Conservation (phyloP, 2,329 filamentous ascomycete genomes). For the Alternaria brassicae region DNA sequence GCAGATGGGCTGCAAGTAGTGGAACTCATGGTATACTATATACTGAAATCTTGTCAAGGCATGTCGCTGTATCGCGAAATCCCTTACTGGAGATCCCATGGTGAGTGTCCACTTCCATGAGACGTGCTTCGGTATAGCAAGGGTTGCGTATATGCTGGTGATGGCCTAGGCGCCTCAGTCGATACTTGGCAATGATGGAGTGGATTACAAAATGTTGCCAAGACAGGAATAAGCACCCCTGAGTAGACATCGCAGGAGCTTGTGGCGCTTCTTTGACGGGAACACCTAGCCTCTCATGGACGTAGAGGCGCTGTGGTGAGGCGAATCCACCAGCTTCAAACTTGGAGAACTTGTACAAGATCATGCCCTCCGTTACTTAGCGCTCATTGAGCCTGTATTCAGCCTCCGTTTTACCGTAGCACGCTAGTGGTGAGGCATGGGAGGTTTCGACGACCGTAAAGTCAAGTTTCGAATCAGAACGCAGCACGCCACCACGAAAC, state of each 20-base stretch:
- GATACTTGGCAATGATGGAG: slow-evolving; percentile 14
- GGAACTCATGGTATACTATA: slow-evolving; percentile 20
- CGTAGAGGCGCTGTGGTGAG: slow-evolving; percentile 19
- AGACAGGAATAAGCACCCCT: slow-evolving; percentile 13
- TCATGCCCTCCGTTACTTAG: slow-evolving; percentile 8
- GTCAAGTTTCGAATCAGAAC: slow-evolving; percentile 35
- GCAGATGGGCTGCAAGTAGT: slow-evolving; percentile 1
- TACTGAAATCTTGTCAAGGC: slow-evolving; percentile 12
- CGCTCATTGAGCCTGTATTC: slow-evolving; percentile 3
- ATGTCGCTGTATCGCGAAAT: slow-evolving; percentile 1
- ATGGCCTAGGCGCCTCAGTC: slow-evolving; percentile 20
- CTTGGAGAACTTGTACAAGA: slow-evolving; percentile 12
- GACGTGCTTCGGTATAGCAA: slow-evolving; percentile 25
- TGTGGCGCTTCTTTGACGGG: slow-evolving; percentile 1
- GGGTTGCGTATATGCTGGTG: slow-evolving; percentile 13
- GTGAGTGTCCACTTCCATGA: slow-evolving; percentile 33
- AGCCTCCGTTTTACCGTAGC: slow-evolving; percentile 2
- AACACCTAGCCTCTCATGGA: slow-evolving; percentile 18
- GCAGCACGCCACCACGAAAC: slow-evolving; percentile 32
- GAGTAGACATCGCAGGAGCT: slow-evolving; percentile 12
- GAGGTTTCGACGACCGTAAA: slow-evolving; percentile 28
- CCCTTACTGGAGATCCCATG: slow-evolving; percentile 17
- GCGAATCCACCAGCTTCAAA: slow-evolving; percentile 32
- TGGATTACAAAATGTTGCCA: slow-evolving; percentile 7
- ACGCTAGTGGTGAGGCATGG: slow-evolving; percentile 21